phyloP scores from a whole-genome alignment of 148 eudicot genomes.

The Gaultheria prostrata region DNA sequence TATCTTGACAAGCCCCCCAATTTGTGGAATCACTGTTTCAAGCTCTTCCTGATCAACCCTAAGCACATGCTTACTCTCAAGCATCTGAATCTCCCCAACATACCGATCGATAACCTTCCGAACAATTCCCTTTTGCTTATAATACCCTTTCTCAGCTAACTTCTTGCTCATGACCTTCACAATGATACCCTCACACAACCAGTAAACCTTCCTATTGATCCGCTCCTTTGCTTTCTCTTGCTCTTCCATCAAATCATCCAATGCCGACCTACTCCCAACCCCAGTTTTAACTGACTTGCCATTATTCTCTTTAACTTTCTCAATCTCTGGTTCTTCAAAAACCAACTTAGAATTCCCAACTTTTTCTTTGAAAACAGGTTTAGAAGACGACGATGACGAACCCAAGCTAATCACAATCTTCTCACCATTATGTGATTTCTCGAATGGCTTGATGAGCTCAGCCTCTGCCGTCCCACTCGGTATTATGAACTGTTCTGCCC shows the following conservation, averaged over 20 bases:
- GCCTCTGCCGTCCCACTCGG: neutral
- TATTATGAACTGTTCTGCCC: constrained; percentile 50
- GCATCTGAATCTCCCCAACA: constrained; percentile 88
- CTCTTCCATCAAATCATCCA: constrained; percentile 87
- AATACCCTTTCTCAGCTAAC: constrained; percentile 79
- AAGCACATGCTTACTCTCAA: constrained; percentile 71
- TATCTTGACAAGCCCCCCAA: constrained; percentile 79
- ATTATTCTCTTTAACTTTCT: constrained; percentile 28
- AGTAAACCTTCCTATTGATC: constrained; percentile 79
- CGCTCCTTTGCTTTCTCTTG: constrained; percentile 79
- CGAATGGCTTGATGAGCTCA: constrained; percentile 17
- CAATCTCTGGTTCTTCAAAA: constrained; percentile 56
- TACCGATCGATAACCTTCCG: constrained; percentile 73
- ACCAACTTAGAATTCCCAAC: constrained; percentile 43
- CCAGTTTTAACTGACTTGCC: constrained; percentile 20
- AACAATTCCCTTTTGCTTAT: constrained; percentile 87
- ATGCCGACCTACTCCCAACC: constrained; percentile 36
- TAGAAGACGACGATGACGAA: constrained; percentile 18
- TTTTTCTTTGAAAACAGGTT: constrained; percentile 36
- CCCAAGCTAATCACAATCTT: constrained; percentile 48
- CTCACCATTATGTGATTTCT: constrained; percentile 36
- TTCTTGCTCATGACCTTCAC: constrained; percentile 90
- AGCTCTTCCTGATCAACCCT: constrained; percentile 96
- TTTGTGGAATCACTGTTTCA: constrained; percentile 89
- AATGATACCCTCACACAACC: constrained; percentile 77